Evolutionary conservation across 805 yeast genomes (phyloP).

Genomic region (Lipomyces japonicus): DNA sequence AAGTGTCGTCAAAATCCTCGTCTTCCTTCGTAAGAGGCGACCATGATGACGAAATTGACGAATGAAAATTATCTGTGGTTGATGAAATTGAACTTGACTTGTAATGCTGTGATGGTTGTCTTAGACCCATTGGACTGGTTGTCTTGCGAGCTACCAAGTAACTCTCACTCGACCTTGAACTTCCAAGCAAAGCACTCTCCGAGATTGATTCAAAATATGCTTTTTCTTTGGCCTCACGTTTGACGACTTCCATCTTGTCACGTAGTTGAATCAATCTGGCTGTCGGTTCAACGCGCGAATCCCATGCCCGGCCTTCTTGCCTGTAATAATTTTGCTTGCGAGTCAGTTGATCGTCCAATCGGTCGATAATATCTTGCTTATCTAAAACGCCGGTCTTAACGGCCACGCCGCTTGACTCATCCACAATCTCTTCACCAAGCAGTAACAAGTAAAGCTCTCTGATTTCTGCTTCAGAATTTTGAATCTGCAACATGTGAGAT

Average conservation of each 20-base stretch:
- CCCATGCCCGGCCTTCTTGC: slow-evolving; percentile 42
- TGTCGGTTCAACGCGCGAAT: slow-evolving; percentile 66
- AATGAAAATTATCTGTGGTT: background rate
- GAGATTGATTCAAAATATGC: slow-evolving; percentile 48
- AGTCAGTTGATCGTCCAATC: slow-evolving; percentile 28
- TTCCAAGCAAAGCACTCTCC: slow-evolving; percentile 31
- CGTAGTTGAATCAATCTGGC: slow-evolving; percentile 69
- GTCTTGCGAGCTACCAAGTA: slow-evolving; percentile 82
- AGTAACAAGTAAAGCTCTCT: slow-evolving; percentile 60
- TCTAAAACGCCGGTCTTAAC: slow-evolving; percentile 8
- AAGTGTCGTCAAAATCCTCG: slow-evolving; percentile 1
- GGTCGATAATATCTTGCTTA: slow-evolving; percentile 11
- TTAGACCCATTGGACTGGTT: slow-evolving; percentile 46
- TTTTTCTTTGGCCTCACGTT: slow-evolving; percentile 75
- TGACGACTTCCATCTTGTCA: slow-evolving; percentile 79
- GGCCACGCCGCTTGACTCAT: background rate
- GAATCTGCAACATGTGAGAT: slow-evolving; percentile 37
- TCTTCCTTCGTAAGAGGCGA: background rate
- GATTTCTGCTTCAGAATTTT: slow-evolving; percentile 48
- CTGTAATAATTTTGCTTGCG: slow-evolving; percentile 42
- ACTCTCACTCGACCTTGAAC: slow-evolving; percentile 68
- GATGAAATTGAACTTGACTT: slow-evolving; percentile 1
- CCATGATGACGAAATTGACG: background rate
- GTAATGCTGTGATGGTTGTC: slow-evolving; percentile 2
- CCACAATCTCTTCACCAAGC: slow-evolving; percentile 42